Conservation (phyloP, 108 stramenopile genomes). For the Asterionellopsis glacialis region DNA sequence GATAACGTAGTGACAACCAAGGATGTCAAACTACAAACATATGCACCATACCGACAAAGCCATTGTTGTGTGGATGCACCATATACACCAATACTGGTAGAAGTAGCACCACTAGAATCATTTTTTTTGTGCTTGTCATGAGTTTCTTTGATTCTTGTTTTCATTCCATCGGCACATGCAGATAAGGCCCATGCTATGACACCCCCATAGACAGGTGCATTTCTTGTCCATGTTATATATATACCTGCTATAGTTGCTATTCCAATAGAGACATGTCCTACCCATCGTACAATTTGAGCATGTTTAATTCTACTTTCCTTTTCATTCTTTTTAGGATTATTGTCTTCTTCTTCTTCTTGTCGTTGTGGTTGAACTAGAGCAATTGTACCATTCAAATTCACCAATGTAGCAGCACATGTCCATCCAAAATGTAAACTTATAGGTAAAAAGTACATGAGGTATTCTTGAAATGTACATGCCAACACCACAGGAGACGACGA, state of each 20-base stretch:
- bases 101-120: no score
- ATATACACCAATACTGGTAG: no score
- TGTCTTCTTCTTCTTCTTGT: no score
- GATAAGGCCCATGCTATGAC: slow-evolving; percentile 73
- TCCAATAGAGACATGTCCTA: slow-evolving; percentile 59
- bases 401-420: slow-evolving; percentile 64
- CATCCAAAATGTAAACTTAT: slow-evolving; percentile 70
- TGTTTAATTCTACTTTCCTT: not conserved
- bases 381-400: slow-evolving; percentile 58
- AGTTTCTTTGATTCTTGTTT: not conserved
- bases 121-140: no score
- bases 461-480: not conserved
- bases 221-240: slow-evolving; percentile 24
- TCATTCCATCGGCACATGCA: slow-evolving; percentile 56
- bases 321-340: no score
- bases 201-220: slow-evolving; percentile 52
- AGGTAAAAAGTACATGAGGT: slow-evolving; percentile 30
- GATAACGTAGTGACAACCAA: no score
- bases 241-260: slow-evolving; percentile 48
- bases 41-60: no score
- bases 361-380: slow-evolving; percentile 8
- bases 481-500: slow-evolving; percentile 7
- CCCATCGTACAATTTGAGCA: slow-evolving; percentile 16
- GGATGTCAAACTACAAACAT: no score
- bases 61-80: no score